Evolutionary conservation across 345 rosid genomes (phyloP), one percentile per base, ranked within the genome.

Genomic region (Barbarea vulgaris): DNA sequence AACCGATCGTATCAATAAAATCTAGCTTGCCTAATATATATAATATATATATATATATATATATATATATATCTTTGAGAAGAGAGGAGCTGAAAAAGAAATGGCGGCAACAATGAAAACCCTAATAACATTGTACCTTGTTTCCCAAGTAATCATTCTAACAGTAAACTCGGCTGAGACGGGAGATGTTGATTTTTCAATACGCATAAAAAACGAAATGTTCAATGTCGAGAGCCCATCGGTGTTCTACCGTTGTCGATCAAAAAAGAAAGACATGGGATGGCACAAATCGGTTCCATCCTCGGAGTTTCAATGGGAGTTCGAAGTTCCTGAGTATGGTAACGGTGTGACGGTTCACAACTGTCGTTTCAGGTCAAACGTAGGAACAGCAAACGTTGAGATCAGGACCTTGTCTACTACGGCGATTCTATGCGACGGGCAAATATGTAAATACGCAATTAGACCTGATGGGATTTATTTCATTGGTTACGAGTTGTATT

Each of bases 401-500:
- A 76, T 76, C 64, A 64, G 57, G 51, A 69, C 75, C 0, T 11
- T 69, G 51, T 76, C 80, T 9, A 76, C 80, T 6, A 76, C 80
- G 6, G 70, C 70, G 12, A 76, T 69, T 11, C 41, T 69, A 41
- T 76, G 70, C 25, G 59, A 69, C 5, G 75, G 75, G 1, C 75
- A 69, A 1, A 62, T 4, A 2, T 76, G 80, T 39, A 54, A 8
- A 25, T 76, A 69, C 31, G 70, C 51, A 3, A n/a, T 76, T 31
- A 69, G 80, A 69, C 51, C 58, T 42, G 22, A 76, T 25, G 80
- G 75, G 65, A 62, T 76, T 14, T 76, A 76, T 69, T 76, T 76
- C 58, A 41, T 69, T 25, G 80, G 80, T 8, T 37, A 76, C 4
- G 80, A 76, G 75, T 51, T 76, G 64, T 76, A 76, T 76, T 69